Base-by-base conservation (phyloP, 2,329 filamentous ascomycete genomes). In the Fusarium aywerte region DNA sequence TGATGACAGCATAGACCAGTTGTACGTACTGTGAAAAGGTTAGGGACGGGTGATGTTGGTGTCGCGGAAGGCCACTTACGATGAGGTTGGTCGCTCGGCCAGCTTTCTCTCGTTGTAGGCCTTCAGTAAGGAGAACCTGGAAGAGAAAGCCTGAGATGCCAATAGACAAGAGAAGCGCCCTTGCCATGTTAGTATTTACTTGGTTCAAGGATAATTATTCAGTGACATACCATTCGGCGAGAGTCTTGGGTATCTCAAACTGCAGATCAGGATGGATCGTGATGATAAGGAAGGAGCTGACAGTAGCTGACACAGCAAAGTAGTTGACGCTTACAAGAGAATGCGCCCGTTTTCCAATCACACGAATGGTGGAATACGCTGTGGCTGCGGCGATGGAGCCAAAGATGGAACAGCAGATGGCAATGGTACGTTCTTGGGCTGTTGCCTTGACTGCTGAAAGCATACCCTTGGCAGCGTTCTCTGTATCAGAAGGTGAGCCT, bases 241-340 rank as follows among this genome's bases (percentile, higher is more conserved):
- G 7, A 18, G 48, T 67, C 10, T 67, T 62, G 0, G 78, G 77
- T 4, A 79, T 71, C 52, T 80, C 75, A 10, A 84, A 79, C 4
- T 76, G 70, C 23, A 83, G 70, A 32, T 76, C 76, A 0, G 82
- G 82, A 27, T 81, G 75, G 10, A 80, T 61, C 13, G 80, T 80
- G 73, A 93, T 86, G 36, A 87, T 85, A 1, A 89, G 71, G 2
- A 85, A 77, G 9, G 89, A 91, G 49, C 92, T 86, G 1, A 92
- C 70, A 0, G 88, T 90, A 36, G 90, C 90, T 76, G 88, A 84
- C 0, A 80, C 79, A 2, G 89, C 88, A 74, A 95, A 94, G 76
- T 94, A 95, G 65, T 91, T 93, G 9, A 95, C 91, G 29, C 85
- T 89, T 39, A 95, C 86, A 16, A 96, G 84, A 0, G 92, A 89